A percentile compares a stretch with the other conserved stretches of the same genome.
Conservation (phyloP, 441 rosid genomes). For the Capsella rubella region DNA sequence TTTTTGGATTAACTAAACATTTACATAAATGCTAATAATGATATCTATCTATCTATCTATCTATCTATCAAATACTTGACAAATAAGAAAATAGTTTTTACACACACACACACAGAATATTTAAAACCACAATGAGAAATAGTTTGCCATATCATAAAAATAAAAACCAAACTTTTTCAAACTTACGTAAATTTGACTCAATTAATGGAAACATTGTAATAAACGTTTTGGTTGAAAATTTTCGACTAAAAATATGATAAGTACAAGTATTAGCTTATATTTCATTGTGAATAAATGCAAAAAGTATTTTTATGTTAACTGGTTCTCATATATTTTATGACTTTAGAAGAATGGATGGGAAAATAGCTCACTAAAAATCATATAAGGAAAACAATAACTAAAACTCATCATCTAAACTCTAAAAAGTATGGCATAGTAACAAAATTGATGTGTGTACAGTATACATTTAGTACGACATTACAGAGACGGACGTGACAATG, state of each 20-base stretch:
- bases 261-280: not conserved
- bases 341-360: not conserved
- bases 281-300: not conserved
- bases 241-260: not conserved
- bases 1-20: slow-evolving; percentile 11
- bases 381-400: not conserved
- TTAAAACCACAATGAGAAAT: not conserved
- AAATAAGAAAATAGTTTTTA: slow-evolving; percentile 14
- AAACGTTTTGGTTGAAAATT: not conserved
- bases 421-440: not conserved
- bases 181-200: not conserved
- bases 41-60: not conserved
- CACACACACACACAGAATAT: not conserved
- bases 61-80: slow-evolving; percentile 10
- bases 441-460: not conserved
- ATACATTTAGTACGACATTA: not conserved
- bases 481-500: not conserved
- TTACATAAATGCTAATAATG: not conserved
- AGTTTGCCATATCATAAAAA: too few species aligned
- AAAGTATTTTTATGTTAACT: not conserved
- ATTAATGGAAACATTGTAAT: not conserved
- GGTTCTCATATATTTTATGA: not conserved
- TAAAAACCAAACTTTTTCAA: too few species aligned
- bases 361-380: not conserved
- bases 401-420: not conserved